Conservation (phyloP, 352 stramenopile species). For the Phytophthora macrochlamydospora region DNA sequence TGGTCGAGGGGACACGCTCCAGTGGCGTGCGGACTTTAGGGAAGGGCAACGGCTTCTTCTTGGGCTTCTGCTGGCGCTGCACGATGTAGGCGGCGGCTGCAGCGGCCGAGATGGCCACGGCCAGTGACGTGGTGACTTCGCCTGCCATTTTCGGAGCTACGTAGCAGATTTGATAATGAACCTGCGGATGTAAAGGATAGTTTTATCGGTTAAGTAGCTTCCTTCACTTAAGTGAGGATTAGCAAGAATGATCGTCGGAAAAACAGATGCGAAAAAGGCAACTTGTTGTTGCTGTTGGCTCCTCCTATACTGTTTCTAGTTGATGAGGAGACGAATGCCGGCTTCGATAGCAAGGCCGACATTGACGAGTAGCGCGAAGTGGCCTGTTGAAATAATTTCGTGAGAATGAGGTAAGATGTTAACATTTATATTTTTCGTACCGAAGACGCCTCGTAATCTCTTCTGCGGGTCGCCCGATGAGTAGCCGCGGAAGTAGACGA, state of each 20-base stretch:
- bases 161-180: background rate
- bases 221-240: background rate
- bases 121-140: constrained; percentile 29
- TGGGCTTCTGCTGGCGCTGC: constrained; percentile 56
- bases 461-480: constrained; percentile 65
- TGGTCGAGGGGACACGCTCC: constrained; percentile 67
- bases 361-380: too few species aligned
- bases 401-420: too few species aligned
- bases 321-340: too few species aligned
- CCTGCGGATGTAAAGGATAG: background rate
- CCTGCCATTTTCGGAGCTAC: constrained; percentile 19
- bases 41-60: constrained; percentile 52
- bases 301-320: too few species aligned
- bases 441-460: constrained; percentile 61
- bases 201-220: too few species aligned
- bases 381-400: too few species aligned
- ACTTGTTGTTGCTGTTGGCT: background rate
- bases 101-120: constrained; percentile 51
- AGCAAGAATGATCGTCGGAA: too few species aligned
- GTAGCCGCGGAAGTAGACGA: constrained; percentile 73
- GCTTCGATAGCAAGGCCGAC: too few species aligned
- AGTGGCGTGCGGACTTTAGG: constrained; percentile 70
- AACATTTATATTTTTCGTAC: constrained; percentile 23
- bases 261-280: background rate
- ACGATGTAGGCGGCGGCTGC: constrained; percentile 67